Evolutionary conservation across 768 basidiomycete species (phyloP), one percentile per base, ranked within the genome.

Genomic region (Tephrocybe sp.): DNA sequence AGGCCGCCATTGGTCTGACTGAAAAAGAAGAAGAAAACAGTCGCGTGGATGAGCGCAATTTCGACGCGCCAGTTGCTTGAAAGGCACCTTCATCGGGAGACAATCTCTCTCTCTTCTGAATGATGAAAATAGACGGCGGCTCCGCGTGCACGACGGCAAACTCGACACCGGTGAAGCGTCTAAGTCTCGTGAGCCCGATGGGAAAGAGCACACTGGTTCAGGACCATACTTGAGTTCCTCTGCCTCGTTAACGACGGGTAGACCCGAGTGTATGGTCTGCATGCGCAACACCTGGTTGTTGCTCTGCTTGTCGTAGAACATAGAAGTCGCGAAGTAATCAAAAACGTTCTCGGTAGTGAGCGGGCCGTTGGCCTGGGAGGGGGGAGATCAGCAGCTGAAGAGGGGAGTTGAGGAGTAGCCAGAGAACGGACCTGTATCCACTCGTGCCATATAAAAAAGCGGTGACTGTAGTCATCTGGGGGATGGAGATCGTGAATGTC

Each of bases 301-400:
- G 71, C 89, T 93, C 69, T 90, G 88, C 68, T 91, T 91, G 70
- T 95, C 93, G 66, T 93, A 96, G 73, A 93, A 95, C 83, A 93
- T 93, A 24, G 91, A 93, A 0, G 83, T 83, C 11, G 87, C 75
- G 65, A 96, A 96, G 73, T 95, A 96, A 50, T 94, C 91, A 56
- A 95, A 85, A 45, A 90, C 91, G 63, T 87, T 90, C 58, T 89
- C 81, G 2, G 76, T 67, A 7, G 86, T 84, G 58, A 94, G 75
- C 2, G 86, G 86, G 3, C 90, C 92, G 55, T 90, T 83, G 4
- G 84, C 90, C 83, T 89, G 65, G 20, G 15, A 26, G 32, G 33
- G 47, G 6, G 4, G 5, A 39, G 18, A 18, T 52, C 15, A 36
- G 50, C 40, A 55, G 41, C 39, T 40, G 49, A 24, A 36, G 36